phyloP scores from a whole-genome alignment of 2,329 filamentous ascomycete species.

The Colletotrichum sidae region DNA sequence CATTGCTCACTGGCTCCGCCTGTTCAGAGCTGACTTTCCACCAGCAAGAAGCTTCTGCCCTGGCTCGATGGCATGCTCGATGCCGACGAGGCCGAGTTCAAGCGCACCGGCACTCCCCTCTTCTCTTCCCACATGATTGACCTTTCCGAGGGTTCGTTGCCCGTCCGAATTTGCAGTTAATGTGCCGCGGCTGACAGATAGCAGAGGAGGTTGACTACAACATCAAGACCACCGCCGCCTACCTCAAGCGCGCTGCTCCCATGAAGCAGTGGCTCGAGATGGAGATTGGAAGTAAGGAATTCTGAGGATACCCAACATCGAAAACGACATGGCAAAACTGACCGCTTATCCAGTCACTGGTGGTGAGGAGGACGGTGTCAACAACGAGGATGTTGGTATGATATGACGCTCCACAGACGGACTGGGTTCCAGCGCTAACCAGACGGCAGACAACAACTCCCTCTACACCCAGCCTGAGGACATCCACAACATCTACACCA shows the following conservation, averaged over 20 bases:
- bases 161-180: too few species aligned
- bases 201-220: conserved; percentile 83
- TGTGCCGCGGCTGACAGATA: conserved; percentile 1
- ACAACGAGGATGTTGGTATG: conserved; percentile 85
- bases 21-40: conserved; percentile 6
- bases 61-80: conserved; percentile 98
- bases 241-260: conserved; percentile 92
- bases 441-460: conserved; percentile 80
- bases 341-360: conserved; percentile 75
- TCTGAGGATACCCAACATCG: background rate
- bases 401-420: background rate
- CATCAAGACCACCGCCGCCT: conserved; percentile 90
- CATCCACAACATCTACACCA: conserved; percentile 90
- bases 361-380: conserved; percentile 97
- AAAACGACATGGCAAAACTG: background rate
- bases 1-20: background rate
- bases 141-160: conserved; percentile 76
- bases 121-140: conserved; percentile 99
- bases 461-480: conserved; percentile 99
- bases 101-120: conserved; percentile 89
- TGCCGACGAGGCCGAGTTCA: conserved; percentile 95
- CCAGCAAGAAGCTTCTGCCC: conserved; percentile 91
- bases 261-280: conserved; percentile 99
- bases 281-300: conserved; percentile 65
- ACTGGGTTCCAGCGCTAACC: background rate